Conservation (phyloP, 768 basidiomycete genomes). For the Mycena floridula region DNA sequence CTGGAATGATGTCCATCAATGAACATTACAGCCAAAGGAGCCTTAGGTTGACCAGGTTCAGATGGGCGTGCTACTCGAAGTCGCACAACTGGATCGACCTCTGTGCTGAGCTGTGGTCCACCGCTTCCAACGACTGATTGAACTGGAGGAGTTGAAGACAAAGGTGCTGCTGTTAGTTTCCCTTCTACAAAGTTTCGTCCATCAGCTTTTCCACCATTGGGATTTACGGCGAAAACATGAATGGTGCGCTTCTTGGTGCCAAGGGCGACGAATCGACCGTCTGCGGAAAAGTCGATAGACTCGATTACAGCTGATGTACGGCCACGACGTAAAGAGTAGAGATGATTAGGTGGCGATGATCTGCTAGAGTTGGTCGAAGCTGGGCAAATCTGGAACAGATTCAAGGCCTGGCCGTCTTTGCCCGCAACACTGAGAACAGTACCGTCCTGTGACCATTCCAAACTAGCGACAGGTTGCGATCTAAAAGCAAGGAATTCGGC, state of each 20-base stretch:
- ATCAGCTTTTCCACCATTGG: constrained; percentile 67
- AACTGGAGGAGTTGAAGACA: too few species aligned
- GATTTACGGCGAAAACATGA: constrained; percentile 74
- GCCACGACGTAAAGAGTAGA: constrained; percentile 70
- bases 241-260: constrained; percentile 58
- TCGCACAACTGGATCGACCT: constrained; percentile 51
- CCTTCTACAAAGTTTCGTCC: constrained; percentile 53
- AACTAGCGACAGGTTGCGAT: constrained; percentile 38
- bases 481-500: constrained; percentile 44
- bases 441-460: constrained; percentile 51
- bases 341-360: constrained; percentile 36
- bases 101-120: constrained; percentile 44
- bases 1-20: constrained; percentile 23
- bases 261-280: constrained; percentile 65
- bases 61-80: constrained; percentile 31
- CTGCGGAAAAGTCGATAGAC: constrained; percentile 42
- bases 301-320: constrained; percentile 62
- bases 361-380: constrained; percentile 5
- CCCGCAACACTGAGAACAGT: constrained; percentile 43
- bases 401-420: constrained; percentile 48
- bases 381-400: constrained; percentile 35
- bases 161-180: constrained; percentile 52
- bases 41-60: constrained; percentile 20
- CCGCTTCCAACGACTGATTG: too few species aligned
- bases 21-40: constrained; percentile 54